phyloP scores from a whole-genome alignment of 2,329 filamentous ascomycete species.

The Erysiphe neolycopersici region DNA sequence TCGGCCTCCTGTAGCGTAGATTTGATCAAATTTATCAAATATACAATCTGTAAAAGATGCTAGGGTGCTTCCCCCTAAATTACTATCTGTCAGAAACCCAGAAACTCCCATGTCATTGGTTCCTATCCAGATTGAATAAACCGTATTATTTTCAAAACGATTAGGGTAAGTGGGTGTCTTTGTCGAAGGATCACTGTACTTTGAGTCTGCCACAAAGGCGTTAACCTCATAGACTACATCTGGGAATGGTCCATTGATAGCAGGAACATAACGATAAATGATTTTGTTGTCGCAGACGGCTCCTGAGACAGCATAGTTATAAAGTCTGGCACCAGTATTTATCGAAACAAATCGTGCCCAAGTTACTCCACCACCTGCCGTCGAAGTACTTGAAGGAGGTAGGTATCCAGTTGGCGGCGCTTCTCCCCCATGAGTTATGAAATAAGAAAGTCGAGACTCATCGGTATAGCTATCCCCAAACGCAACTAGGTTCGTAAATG shows the following conservation, averaged over 20 bases:
- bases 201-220: conserved; percentile 24
- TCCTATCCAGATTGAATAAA: conserved; percentile 57
- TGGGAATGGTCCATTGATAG: conserved; percentile 29
- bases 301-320: conserved; percentile 47
- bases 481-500: conserved; percentile 35
- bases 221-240: conserved; percentile 34
- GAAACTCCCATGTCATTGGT: conserved; percentile 49
- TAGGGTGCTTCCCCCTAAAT: conserved; percentile 29
- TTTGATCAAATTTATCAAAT: conserved; percentile 30
- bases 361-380: conserved; percentile 35
- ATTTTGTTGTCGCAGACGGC: conserved; percentile 47
- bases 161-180: conserved; percentile 18
- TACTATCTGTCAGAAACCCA: conserved; percentile 38
- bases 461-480: conserved; percentile 54
- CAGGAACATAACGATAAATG: conserved; percentile 24
- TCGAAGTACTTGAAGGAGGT: conserved; percentile 21
- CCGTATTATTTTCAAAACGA: conserved; percentile 28
- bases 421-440: conserved; percentile 26
- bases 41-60: conserved; percentile 41
- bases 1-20: conserved; percentile 39
- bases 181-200: conserved; percentile 12
- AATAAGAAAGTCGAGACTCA: conserved; percentile 38
- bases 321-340: conserved; percentile 26
- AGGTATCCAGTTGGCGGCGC: conserved; percentile 33
- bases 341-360: conserved; percentile 43